Percentiles rank a stretch among this genome's conserved stretches.
Conservation (phyloP, 163 green algal species). For the Chloroidium sp. region DNA sequence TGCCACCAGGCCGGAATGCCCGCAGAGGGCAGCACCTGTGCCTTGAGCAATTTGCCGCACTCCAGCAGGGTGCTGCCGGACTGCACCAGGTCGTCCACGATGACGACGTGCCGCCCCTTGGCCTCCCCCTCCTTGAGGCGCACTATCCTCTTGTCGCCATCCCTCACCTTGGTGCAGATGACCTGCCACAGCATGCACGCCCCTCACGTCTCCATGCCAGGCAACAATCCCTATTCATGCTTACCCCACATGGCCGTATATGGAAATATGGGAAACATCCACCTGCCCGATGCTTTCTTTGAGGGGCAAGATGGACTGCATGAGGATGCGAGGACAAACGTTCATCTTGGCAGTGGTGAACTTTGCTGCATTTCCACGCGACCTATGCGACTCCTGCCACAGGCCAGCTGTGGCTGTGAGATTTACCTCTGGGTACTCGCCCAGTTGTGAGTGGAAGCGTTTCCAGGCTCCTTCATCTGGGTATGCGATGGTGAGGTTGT, state of each 20-base stretch:
- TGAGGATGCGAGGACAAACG: no score
- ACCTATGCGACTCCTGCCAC: no score
- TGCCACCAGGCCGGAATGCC: neutral
- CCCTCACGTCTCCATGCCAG: no score
- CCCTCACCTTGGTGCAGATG: constrained; percentile 96
- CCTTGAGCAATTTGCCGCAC: constrained; percentile 80
- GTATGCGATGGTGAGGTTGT: constrained; percentile 94
- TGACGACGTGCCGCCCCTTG: constrained; percentile 87
- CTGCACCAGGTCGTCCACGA: constrained; percentile 98
- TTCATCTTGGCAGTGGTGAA: no score
- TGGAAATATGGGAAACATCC: no score
- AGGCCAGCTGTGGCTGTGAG: neutral
- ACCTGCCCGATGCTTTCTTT: no score
- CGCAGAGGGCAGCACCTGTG: constrained; percentile 6
- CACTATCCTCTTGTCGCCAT: constrained; percentile 95
- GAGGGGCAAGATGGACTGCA: no score
- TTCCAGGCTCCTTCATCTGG: constrained; percentile 98
- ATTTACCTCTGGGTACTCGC: constrained; percentile 78
- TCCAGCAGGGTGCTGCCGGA: constrained; percentile 91
- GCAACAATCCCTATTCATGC: no score
- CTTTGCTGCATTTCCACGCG: no score
- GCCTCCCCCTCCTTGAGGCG: constrained; percentile 84
- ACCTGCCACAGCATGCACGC: constrained; percentile 42
- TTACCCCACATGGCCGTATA: no score
- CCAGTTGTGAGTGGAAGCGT: constrained; percentile 94